Evolutionary conservation across 495 filamentous ascomycete species (phyloP).

Genomic region (Recurvomyces mirabilis): DNA sequence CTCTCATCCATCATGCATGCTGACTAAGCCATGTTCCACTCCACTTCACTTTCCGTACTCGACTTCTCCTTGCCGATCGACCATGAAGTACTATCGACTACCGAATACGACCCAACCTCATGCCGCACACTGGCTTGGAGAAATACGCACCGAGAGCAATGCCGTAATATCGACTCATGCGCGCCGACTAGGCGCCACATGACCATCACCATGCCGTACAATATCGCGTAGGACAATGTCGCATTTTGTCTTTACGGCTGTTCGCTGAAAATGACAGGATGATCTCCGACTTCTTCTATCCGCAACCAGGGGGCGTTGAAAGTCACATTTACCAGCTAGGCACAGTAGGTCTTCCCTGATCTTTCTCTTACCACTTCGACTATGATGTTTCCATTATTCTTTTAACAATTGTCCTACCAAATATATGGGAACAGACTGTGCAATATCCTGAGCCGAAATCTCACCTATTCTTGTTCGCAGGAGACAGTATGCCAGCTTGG

Average conservation of each 20-base stretch:
- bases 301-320: conserved; percentile 90
- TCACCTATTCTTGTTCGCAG: neutral
- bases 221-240: conserved; percentile 59
- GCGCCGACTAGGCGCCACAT: conserved; percentile 18
- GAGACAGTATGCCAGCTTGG: too few relatives aligned
- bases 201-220: conserved; percentile 47
- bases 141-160: too few relatives aligned
- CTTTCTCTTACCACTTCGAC: neutral
- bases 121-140: too few relatives aligned
- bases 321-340: conserved; percentile 98
- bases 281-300: conserved; percentile 99
- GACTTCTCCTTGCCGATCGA: too few relatives aligned
- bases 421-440: neutral
- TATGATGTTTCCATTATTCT: neutral
- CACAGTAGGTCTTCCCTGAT: conserved; percentile 28
- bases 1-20: too few relatives aligned
- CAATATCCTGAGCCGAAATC: too few relatives aligned
- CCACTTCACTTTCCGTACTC: too few relatives aligned
- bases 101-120: too few relatives aligned
- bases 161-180: conserved; percentile 9
- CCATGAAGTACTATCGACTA: too few relatives aligned
- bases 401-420: neutral
- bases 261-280: too few relatives aligned
- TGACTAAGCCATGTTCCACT: too few relatives aligned
- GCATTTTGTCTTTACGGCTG: too few relatives aligned